Evolutionary conservation across 176 grass and related monocot genomes (phyloP).

Genomic region (Triticum dicoccoides): DNA sequence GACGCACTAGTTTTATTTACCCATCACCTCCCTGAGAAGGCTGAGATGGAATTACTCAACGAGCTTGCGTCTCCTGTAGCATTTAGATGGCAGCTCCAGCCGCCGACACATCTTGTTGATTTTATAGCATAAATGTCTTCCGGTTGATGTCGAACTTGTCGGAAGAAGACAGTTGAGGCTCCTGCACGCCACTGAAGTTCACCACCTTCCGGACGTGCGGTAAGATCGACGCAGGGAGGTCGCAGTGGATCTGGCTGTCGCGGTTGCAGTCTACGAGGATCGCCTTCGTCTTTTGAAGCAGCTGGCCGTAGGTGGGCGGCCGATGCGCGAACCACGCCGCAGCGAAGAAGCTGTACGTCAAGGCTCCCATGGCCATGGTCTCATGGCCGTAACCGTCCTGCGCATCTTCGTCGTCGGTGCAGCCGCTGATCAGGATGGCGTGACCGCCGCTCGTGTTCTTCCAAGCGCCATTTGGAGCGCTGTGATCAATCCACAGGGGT

Average conservation of each 20-base stretch:
- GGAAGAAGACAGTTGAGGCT: slow-evolving; percentile 71
- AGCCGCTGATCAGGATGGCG: slow-evolving; percentile 48
- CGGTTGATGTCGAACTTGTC: slow-evolving; percentile 64
- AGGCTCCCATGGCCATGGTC: slow-evolving; percentile 45
- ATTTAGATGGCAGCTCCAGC: neutral
- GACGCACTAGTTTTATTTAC: no score
- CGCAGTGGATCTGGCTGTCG: neutral
- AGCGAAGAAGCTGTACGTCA: slow-evolving; percentile 85
- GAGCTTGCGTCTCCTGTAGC: neutral
- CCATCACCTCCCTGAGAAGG: neutral
- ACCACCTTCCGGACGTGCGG: slow-evolving; percentile 46
- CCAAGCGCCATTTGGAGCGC: slow-evolving; percentile 6
- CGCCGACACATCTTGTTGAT: neutral
- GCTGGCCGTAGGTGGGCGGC: slow-evolving; percentile 56
- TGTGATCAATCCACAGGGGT: slow-evolving; percentile 33
- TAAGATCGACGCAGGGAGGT: slow-evolving; percentile 43
- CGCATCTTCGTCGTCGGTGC: slow-evolving; percentile 1
- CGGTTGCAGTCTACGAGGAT: slow-evolving; percentile 39
- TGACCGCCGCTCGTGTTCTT: slow-evolving; percentile 39
- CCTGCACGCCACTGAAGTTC: slow-evolving; percentile 59
- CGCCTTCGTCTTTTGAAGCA: slow-evolving; percentile 62
- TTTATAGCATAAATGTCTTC: neutral
- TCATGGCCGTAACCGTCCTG: neutral
- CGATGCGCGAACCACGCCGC: slow-evolving; percentile 49
- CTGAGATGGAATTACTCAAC: neutral